Percentiles rank a stretch among this genome's conserved stretches.
Evolutionary conservation across 192 early-diverging fungal species (phyloP).

Genomic region (Entomortierella lignicola): DNA sequence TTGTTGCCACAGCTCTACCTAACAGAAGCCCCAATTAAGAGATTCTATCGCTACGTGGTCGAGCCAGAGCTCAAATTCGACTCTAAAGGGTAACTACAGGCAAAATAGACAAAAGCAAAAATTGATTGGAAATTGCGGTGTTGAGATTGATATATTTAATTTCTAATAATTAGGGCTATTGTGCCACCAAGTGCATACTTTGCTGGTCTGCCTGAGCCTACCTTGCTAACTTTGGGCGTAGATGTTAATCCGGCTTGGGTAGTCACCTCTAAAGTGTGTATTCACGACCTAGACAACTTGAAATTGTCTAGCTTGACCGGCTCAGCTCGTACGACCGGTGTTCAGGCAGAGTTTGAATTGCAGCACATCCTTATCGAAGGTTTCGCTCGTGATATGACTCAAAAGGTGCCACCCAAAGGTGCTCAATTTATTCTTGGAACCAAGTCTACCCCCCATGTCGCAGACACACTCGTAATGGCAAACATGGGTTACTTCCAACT

Average conservation of each 20-base stretch:
- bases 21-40: conserved; percentile 80
- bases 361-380: conserved; percentile 92
- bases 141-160: too few relatives aligned
- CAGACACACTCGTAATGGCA: conserved; percentile 98
- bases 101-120: conserved; percentile 1
- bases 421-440: conserved; percentile 92
- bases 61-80: conserved; percentile 74
- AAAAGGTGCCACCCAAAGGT: conserved; percentile 85
- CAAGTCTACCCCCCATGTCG: conserved; percentile 63
- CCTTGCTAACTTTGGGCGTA: conserved; percentile 88
- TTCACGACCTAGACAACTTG: conserved; percentile 96
- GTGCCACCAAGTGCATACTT: conserved; percentile 73
- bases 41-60: conserved; percentile 93
- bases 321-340: conserved; percentile 51
- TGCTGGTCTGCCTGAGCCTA: conserved; percentile 76
- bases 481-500: conserved; percentile 98
- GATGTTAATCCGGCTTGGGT: conserved; percentile 93
- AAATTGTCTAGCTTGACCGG: conserved; percentile 65
- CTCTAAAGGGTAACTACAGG: conserved; percentile 41
- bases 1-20: conserved; percentile 68
- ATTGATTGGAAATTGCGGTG: too few relatives aligned
- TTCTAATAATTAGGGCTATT: conserved; percentile 15
- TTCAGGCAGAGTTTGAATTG: conserved; percentile 83
- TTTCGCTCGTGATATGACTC: conserved; percentile 79
- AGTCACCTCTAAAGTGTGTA: conserved; percentile 80